These are phyloP conservation scores for Pythium chondricola DNA, from an alignment of 352 stramenopile species.

Conservation along the genomic window DNA sequence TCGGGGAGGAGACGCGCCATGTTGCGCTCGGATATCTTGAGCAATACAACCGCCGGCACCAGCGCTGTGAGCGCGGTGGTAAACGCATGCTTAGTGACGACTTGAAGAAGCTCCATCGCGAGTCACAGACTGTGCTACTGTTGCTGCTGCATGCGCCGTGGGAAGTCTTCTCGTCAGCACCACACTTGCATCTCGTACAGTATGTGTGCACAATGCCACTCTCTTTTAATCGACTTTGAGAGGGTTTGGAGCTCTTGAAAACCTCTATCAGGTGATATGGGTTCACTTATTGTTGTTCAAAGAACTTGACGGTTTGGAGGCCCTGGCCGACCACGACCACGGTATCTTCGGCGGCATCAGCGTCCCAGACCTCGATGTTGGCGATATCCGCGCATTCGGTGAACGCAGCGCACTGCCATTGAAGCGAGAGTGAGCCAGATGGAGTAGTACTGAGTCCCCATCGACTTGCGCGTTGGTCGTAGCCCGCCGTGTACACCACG, in stretches of 20 bases:
- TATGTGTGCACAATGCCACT: too few relatives aligned
- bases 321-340: slow-evolving; percentile 77
- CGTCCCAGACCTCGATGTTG: slow-evolving; percentile 36
- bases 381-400: slow-evolving; percentile 81
- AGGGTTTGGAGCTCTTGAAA: too few relatives aligned
- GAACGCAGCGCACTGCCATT: slow-evolving; percentile 57
- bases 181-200: too few relatives aligned
- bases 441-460: slow-evolving; percentile 37
- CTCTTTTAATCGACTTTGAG: too few relatives aligned
- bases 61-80: slow-evolving; percentile 29
- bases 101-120: not conserved
- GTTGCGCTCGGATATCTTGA: slow-evolving; percentile 24
- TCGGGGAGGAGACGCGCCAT: slow-evolving; percentile 26
- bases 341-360: not conserved
- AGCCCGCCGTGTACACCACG: slow-evolving; percentile 61
- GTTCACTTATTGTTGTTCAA: not conserved
- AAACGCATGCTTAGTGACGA: not conserved
- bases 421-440: slow-evolving; percentile 19
- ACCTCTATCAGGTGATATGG: not conserved
- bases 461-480: slow-evolving; percentile 81
- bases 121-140: too few relatives aligned
- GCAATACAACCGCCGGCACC: slow-evolving; percentile 31
- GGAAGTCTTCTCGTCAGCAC: too few relatives aligned
- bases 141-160: too few relatives aligned
- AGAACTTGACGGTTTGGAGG: slow-evolving; percentile 58